A percentile compares a stretch with the other conserved stretches of the same genome.
These are phyloP conservation scores for Aspergillus vadensis DNA, from an alignment of 2,329 filamentous ascomycete species.

Conservation along the genomic window DNA sequence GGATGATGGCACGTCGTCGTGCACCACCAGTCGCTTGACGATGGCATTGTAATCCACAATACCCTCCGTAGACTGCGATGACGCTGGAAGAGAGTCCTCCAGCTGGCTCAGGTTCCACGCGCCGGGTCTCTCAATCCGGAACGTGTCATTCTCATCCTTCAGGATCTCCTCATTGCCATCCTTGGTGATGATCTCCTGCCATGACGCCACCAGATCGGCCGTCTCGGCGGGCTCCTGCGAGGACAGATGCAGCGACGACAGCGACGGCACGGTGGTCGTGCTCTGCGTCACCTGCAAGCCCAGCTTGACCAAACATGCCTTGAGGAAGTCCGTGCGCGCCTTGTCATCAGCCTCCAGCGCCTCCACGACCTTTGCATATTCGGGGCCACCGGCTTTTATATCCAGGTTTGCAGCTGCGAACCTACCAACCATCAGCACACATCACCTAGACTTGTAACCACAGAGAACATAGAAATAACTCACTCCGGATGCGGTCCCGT, in stretches of 20 bases:
- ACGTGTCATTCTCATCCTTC: constrained; percentile 78
- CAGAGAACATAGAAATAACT: constrained; percentile 34
- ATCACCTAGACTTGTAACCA: not conserved
- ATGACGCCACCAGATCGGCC: constrained; percentile 65
- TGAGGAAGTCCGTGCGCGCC: constrained; percentile 72
- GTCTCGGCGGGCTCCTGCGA: constrained; percentile 66
- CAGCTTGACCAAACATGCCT: constrained; percentile 75
- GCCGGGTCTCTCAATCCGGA: constrained; percentile 71
- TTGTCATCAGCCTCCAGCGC: constrained; percentile 69
- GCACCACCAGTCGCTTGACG: constrained; percentile 72
- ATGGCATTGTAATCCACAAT: constrained; percentile 74
- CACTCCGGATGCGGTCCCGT: constrained; percentile 93
- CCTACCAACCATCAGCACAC: constrained; percentile 48
- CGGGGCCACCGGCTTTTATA: constrained; percentile 64
- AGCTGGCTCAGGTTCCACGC: constrained; percentile 61
- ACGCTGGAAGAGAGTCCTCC: constrained; percentile 54
- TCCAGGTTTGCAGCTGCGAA: constrained; percentile 80
- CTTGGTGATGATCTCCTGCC: constrained; percentile 66
- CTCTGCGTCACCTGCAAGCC: constrained; percentile 76
- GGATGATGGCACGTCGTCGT: constrained; percentile 69
- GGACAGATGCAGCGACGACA: constrained; percentile 82
- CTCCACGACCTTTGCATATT: constrained; percentile 70
- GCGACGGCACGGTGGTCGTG: constrained; percentile 69
- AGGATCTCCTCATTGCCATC: constrained; percentile 71
- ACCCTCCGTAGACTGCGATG: constrained; percentile 53